Percentiles rank a stretch among this genome's conserved stretches.
Conservation (phyloP, 192 early-diverging fungal genomes). For the Pilaira anomala region DNA sequence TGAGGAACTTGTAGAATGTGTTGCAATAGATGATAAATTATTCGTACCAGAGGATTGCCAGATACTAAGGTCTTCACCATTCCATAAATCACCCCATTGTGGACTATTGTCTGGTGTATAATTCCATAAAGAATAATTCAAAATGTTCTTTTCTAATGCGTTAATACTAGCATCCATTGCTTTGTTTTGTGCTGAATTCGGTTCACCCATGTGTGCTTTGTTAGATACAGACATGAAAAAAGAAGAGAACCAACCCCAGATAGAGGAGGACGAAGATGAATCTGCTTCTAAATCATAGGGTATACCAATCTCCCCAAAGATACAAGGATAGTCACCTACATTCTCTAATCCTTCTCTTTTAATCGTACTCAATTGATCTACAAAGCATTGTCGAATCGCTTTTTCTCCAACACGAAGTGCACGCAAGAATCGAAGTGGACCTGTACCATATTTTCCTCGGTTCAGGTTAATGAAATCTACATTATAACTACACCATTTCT, state of each 20-base stretch:
- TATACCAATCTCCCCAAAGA: slow-evolving; percentile 54
- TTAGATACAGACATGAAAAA: slow-evolving; percentile 14
- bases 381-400: slow-evolving; percentile 51
- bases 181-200: slow-evolving; percentile 44
- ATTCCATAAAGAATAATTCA: slow-evolving; percentile 55
- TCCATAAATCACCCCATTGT: slow-evolving; percentile 54
- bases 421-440: slow-evolving; percentile 36
- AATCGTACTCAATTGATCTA: slow-evolving; percentile 43
- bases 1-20: too few species aligned
- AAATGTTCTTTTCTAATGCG: slow-evolving; percentile 41
- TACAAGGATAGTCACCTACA: slow-evolving; percentile 44
- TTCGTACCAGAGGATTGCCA: slow-evolving; percentile 18
- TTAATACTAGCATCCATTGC: slow-evolving; percentile 54
- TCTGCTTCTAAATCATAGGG: slow-evolving; percentile 50
- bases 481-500: slow-evolving; percentile 56
- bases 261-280: slow-evolving; percentile 15
- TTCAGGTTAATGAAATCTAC: slow-evolving; percentile 54
- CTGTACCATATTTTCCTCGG: slow-evolving; percentile 50
- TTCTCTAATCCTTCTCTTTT: slow-evolving; percentile 42
- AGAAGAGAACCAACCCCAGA: slow-evolving; percentile 29
- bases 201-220: slow-evolving; percentile 10
- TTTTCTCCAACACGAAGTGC: slow-evolving; percentile 52
- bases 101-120: slow-evolving; percentile 51
- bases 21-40: too few species aligned
- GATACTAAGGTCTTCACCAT: slow-evolving; percentile 52